These are phyloP conservation scores for Besnoitia besnoiti DNA, from an alignment of 169 alveolate species.

Conservation along the genomic window DNA sequence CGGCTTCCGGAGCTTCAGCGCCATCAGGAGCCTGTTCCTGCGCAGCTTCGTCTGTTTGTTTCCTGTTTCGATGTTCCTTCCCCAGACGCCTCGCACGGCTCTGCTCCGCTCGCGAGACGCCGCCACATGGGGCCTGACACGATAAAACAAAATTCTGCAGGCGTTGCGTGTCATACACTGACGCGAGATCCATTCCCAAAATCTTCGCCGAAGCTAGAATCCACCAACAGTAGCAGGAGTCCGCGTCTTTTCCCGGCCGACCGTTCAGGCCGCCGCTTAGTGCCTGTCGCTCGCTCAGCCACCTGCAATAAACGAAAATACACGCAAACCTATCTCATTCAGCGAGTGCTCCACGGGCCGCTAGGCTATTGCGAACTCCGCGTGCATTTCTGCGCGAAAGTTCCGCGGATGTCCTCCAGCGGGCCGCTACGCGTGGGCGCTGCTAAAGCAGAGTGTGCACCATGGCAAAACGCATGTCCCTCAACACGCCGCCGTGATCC, in stretches of 20 bases:
- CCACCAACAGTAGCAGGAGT: slow-evolving; percentile 78
- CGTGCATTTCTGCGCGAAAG: too few relatives aligned
- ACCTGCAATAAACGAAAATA: slow-evolving; percentile 42
- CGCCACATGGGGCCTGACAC: slow-evolving; percentile 61
- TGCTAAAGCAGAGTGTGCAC: too few relatives aligned
- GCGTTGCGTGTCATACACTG: background rate
- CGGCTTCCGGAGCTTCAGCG: background rate
- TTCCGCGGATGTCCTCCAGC: too few relatives aligned
- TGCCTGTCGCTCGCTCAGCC: slow-evolving; percentile 66
- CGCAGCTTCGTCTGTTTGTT: background rate
- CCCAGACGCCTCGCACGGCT: background rate
- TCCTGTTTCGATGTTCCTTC: background rate
- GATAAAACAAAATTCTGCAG: slow-evolving; percentile 26
- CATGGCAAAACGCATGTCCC: too few relatives aligned
- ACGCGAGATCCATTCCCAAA: slow-evolving; percentile 48
- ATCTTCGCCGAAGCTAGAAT: slow-evolving; percentile 71
- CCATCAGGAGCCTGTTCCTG: background rate
- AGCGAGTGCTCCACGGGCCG: too few relatives aligned
- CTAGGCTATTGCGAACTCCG: too few relatives aligned
- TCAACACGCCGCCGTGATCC: too few relatives aligned
- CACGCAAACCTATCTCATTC: too few relatives aligned
- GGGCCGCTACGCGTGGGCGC: too few relatives aligned
- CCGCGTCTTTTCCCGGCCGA: slow-evolving; percentile 74
- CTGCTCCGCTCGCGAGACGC: slow-evolving; percentile 66
- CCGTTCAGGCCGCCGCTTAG: slow-evolving; percentile 71